Evolutionary conservation across 2,329 filamentous ascomycete species (phyloP).

Genomic region (Monilinia aucupariae): DNA sequence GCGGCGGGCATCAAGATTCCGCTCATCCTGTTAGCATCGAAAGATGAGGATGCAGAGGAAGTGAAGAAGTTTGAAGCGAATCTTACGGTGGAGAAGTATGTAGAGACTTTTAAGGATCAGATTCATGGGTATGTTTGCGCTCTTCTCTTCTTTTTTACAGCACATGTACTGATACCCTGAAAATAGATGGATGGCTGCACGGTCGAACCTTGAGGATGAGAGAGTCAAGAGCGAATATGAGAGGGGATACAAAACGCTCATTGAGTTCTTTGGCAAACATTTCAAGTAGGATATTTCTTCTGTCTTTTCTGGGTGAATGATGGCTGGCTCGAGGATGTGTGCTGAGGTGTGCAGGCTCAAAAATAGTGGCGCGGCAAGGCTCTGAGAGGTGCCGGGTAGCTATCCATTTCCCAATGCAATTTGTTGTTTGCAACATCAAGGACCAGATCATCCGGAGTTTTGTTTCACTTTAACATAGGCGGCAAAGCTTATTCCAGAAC

Average conservation of each 20-base stretch:
- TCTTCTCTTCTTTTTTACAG: background rate
- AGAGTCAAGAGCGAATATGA: conserved; percentile 44
- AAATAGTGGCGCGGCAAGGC: background rate
- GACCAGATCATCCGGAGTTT: background rate
- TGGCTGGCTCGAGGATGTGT: background rate
- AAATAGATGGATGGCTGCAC: conserved; percentile 48
- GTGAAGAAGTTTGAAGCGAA: conserved; percentile 42
- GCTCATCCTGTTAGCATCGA: conserved; percentile 57
- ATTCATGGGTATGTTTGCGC: conserved; percentile 42
- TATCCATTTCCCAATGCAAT: background rate
- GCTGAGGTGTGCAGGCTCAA: conserved; percentile 7
- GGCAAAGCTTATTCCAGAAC: background rate
- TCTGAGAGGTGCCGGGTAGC: background rate
- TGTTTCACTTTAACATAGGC: background rate
- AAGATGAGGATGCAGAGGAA: conserved; percentile 50
- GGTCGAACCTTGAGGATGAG: conserved; percentile 43
- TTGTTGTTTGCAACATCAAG: background rate
- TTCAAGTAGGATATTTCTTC: conserved; percentile 25
- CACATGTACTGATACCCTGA: background rate
- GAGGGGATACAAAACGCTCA: conserved; percentile 44
- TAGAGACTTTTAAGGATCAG: conserved; percentile 47
- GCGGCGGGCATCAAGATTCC: conserved; percentile 56
- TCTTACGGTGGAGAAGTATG: conserved; percentile 40
- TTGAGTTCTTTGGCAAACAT: conserved; percentile 42
- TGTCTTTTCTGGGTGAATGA: background rate